Conservation (phyloP, 495 filamentous ascomycete genomes). For the Staphylotrichum longicolle region DNA sequence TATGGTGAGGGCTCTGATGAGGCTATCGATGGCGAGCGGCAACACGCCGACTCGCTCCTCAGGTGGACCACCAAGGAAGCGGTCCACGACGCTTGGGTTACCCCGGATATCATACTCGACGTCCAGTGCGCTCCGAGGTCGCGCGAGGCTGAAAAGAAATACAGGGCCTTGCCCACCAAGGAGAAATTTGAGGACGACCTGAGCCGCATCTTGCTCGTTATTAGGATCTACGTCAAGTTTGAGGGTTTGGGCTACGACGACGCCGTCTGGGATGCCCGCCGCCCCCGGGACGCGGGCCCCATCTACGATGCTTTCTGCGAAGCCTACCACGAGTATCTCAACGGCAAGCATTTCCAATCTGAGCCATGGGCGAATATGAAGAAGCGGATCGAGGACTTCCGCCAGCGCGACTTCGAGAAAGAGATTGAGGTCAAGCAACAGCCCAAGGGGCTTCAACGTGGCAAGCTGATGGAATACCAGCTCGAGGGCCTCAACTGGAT, state of each 20-base stretch:
- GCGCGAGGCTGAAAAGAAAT: constrained; percentile 47
- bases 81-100: constrained; percentile 76
- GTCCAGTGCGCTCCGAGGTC: constrained; percentile 50
- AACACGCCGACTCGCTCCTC: constrained; percentile 47
- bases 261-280: constrained; percentile 87
- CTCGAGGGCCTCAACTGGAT: constrained; percentile 94
- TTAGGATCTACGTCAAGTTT: constrained; percentile 78
- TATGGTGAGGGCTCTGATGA: constrained; percentile 43
- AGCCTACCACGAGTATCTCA: constrained; percentile 82
- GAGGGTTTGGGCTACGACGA: constrained; percentile 96
- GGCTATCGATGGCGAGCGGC: constrained; percentile 18
- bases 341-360: constrained; percentile 64
- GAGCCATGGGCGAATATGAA: constrained; percentile 54
- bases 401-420: constrained; percentile 61
- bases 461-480: constrained; percentile 90
- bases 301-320: constrained; percentile 76
- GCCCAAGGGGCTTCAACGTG: constrained; percentile 68
- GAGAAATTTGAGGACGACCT: constrained; percentile 63
- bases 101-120: constrained; percentile 83
- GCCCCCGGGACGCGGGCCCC: constrained; percentile 55
- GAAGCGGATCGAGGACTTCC: constrained; percentile 59
- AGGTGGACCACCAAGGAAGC: constrained; percentile 74
- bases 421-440: constrained; percentile 68
- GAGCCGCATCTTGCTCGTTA: constrained; percentile 63
- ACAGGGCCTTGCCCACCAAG: constrained; percentile 30